Conservation (phyloP, 306 rosid genomes). For the Echinosophora koreensis region DNA sequence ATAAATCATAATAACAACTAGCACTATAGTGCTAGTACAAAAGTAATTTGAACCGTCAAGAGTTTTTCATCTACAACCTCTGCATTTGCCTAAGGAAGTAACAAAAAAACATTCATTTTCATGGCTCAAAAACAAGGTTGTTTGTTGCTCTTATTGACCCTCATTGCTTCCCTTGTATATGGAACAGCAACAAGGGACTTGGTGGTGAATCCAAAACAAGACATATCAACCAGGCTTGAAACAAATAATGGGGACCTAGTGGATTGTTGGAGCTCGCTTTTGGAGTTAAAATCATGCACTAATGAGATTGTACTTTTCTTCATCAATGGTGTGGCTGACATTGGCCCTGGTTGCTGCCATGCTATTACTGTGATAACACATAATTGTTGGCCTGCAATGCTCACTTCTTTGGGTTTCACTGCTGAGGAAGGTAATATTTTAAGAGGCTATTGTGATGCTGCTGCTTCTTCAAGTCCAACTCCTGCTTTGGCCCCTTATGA, state of each 20-base stretch:
- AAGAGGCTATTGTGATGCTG: slow-evolving; percentile 51
- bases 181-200: slow-evolving; percentile 42
- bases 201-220: neutral
- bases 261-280: slow-evolving; percentile 48
- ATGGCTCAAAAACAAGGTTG: slow-evolving; percentile 34
- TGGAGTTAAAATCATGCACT: slow-evolving; percentile 54
- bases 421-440: slow-evolving; percentile 50
- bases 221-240: slow-evolving; percentile 2
- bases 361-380: slow-evolving; percentile 51
- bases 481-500: slow-evolving; percentile 41
- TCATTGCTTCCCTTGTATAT: slow-evolving; percentile 4
- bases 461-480: slow-evolving; percentile 11
- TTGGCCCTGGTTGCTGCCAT: slow-evolving; percentile 51
- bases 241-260: neutral
- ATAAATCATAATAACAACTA: neutral
- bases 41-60: neutral
- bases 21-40: neutral
- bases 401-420: slow-evolving; percentile 55
- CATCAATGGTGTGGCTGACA: slow-evolving; percentile 42
- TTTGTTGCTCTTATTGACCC: neutral
- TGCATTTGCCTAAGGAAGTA: neutral
- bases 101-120: neutral
- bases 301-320: slow-evolving; percentile 53
- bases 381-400: slow-evolving; percentile 63
- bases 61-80: neutral